Conservation (phyloP, 2,329 filamentous ascomycete genomes). For the Fusarium devonianum region DNA sequence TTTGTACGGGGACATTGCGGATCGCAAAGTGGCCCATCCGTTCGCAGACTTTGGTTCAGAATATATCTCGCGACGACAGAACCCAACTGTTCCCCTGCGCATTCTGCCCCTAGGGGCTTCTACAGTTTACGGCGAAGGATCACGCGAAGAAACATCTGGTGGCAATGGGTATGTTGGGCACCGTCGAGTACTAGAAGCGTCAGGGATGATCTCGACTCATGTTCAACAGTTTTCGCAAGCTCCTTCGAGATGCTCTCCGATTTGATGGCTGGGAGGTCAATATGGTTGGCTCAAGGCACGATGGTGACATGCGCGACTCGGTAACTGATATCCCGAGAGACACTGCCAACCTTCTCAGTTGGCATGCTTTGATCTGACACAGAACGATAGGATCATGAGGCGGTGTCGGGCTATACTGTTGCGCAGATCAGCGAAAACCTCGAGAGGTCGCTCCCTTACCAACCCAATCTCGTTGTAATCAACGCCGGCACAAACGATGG, state of each 20-base stretch:
- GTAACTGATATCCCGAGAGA: constrained; percentile 17
- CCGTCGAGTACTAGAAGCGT: background rate
- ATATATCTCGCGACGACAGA: background rate
- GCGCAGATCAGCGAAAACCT: background rate
- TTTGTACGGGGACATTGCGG: background rate
- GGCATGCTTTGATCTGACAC: too few species aligned
- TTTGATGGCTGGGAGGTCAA: constrained; percentile 37
- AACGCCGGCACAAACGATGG: constrained; percentile 38
- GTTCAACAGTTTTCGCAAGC: constrained; percentile 30
- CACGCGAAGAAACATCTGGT: background rate
- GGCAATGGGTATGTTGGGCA: background rate
- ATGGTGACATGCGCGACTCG: constrained; percentile 38
- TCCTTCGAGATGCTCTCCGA: constrained; percentile 31
- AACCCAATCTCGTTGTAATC: constrained; percentile 36
- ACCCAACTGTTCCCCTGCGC: constrained; percentile 1
- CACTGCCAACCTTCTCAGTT: background rate
- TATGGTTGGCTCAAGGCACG: constrained; percentile 37
- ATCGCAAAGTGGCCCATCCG: background rate
- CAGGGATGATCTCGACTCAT: background rate
- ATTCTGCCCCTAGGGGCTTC: constrained; percentile 7
- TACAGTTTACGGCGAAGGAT: background rate
- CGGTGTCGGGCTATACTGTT: background rate
- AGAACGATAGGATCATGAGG: background rate
- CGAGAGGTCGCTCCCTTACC: background rate
- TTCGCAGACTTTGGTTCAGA: background rate